Percentiles rank a stretch among this genome's conserved stretches.
Conservation (phyloP, 352 stramenopile species). For the Blastocystis sp. region DNA sequence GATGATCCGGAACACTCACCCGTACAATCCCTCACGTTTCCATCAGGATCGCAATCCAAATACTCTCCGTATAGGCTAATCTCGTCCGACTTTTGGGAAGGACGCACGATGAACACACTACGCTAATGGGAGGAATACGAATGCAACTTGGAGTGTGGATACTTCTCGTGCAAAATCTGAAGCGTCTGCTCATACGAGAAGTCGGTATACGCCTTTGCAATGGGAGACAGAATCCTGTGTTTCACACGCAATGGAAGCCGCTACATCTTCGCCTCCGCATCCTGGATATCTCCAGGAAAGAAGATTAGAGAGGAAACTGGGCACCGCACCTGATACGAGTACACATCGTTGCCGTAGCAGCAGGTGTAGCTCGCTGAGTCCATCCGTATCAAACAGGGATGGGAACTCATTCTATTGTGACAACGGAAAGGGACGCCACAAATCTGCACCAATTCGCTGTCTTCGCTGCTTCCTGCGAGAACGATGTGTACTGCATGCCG, state of each 20-base stretch:
- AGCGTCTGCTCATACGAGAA: conserved; percentile 62
- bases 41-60: conserved; percentile 47
- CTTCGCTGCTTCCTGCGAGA: no score
- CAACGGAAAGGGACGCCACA: background rate
- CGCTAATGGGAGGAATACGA: background rate
- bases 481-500: no score
- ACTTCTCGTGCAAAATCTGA: conserved; percentile 61
- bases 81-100: conserved; percentile 33
- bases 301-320: conserved; percentile 46
- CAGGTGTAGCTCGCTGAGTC: conserved; percentile 64
- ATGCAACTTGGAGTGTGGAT: conserved; percentile 39
- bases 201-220: background rate
- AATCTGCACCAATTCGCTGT: no score
- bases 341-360: conserved; percentile 60
- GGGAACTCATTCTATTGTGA: background rate
- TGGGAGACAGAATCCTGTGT: conserved; percentile 16
- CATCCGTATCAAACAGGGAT: conserved; percentile 58
- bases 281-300: conserved; percentile 63
- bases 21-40: conserved; percentile 50
- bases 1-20: background rate
- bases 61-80: conserved; percentile 58
- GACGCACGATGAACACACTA: conserved; percentile 64
- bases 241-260: background rate
- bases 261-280: conserved; percentile 42
- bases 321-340: conserved; percentile 50